A percentile compares a stretch with the other conserved stretches of the same genome.
phyloP scores from a whole-genome alignment of 495 filamentous ascomycete species.

The Niebla homalea region DNA sequence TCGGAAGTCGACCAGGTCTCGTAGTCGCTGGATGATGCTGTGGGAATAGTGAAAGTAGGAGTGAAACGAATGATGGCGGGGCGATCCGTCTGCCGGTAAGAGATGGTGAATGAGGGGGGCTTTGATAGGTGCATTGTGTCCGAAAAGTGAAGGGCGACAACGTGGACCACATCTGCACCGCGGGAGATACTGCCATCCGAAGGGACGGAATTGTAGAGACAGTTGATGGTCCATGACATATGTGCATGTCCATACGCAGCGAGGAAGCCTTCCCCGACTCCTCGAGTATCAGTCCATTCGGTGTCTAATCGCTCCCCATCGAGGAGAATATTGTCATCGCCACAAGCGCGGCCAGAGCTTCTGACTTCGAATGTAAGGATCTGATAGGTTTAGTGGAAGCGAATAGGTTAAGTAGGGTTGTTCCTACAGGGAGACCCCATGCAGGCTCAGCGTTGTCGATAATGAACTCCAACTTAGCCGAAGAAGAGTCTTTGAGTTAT shows the following conservation, averaged over 20 bases:
- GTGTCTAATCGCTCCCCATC: slow-evolving; percentile 24
- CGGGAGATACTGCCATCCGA: slow-evolving; percentile 10
- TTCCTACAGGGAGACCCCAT: slow-evolving; percentile 8
- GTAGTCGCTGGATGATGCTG: not conserved
- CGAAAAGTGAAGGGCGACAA: slow-evolving; percentile 33
- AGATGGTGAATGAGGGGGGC: slow-evolving; percentile 28
- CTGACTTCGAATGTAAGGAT: slow-evolving; percentile 19
- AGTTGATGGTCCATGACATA: slow-evolving; percentile 34
- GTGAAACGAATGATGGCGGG: slow-evolving; percentile 26
- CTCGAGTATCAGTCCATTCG: slow-evolving; percentile 23
- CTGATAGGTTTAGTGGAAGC: slow-evolving; percentile 9
- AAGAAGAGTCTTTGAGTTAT: slow-evolving; percentile 1
- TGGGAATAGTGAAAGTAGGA: not conserved
- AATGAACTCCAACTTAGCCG: slow-evolving; percentile 3
- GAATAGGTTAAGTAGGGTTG: slow-evolving; percentile 2
- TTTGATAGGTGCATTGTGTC: slow-evolving; percentile 24
- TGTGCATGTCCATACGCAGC: slow-evolving; percentile 20
- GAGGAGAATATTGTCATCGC: slow-evolving; percentile 23
- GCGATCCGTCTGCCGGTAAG: slow-evolving; percentile 30
- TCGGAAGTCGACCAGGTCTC: slow-evolving; percentile 3
- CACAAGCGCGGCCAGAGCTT: slow-evolving; percentile 20
- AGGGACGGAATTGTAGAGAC: slow-evolving; percentile 24
- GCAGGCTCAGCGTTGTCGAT: slow-evolving; percentile 2
- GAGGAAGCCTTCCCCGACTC: slow-evolving; percentile 21
- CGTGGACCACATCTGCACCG: slow-evolving; percentile 28